These are phyloP conservation scores for Scedosporium boydii DNA, from an alignment of 2,329 filamentous ascomycete genomes.

Conservation along the genomic window DNA sequence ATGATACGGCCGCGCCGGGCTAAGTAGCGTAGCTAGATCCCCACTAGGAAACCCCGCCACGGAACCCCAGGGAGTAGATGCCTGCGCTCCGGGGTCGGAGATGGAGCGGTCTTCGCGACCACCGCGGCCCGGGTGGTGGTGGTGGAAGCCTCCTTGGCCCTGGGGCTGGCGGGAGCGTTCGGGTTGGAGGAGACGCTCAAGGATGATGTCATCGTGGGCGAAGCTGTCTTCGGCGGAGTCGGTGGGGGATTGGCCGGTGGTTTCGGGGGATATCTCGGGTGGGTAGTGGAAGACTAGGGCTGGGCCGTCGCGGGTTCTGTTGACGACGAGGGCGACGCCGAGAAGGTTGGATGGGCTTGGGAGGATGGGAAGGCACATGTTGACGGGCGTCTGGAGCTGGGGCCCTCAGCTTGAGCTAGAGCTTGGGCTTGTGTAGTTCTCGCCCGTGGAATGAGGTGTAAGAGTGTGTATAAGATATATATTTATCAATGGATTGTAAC, in stretches of 20 bases:
- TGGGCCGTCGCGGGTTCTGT: conserved; percentile 67
- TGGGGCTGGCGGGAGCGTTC: conserved; percentile 11
- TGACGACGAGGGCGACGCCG: conserved; percentile 65
- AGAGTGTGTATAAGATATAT: too few relatives aligned
- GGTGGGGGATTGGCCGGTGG: conserved; percentile 9
- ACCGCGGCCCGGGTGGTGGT: conserved; percentile 28
- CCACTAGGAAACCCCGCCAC: conserved; percentile 66
- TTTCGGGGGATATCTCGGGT: conserved; percentile 32
- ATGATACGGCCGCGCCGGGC: conserved; percentile 65
- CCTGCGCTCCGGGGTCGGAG: conserved; percentile 44
- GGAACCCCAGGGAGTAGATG: conserved; percentile 59
- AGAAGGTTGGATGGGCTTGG: conserved; percentile 49
- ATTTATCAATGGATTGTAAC: too few relatives aligned
- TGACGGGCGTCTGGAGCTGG: conserved; percentile 3
- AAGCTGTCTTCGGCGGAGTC: conserved; percentile 23
- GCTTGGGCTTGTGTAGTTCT: too few relatives aligned
- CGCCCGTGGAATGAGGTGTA: too few relatives aligned
- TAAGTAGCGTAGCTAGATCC: conserved; percentile 71
- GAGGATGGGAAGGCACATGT: conserved; percentile 39
- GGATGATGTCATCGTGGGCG: conserved; percentile 40
- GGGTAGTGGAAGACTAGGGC: conserved; percentile 84
- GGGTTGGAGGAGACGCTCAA: conserved; percentile 34
- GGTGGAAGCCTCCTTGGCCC: conserved; percentile 22
- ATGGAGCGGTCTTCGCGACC: conserved; percentile 43
- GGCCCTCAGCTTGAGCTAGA: too few relatives aligned